A percentile compares a stretch with the other conserved stretches of the same genome.
Evolutionary conservation across 176 grass and related monocot species (phyloP).

Genomic region (Rhynchospora breviuscula): DNA sequence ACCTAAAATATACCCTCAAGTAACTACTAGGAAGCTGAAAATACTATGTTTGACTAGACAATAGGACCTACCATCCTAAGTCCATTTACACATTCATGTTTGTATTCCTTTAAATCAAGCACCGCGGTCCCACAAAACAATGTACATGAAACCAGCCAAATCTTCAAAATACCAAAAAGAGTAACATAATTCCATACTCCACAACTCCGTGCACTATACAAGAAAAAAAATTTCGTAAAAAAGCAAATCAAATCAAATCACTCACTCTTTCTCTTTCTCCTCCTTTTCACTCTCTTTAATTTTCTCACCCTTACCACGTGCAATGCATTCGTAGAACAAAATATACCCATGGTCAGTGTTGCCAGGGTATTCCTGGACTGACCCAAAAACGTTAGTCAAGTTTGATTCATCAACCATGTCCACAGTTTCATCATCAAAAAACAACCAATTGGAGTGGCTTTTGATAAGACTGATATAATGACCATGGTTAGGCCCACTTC

Average conservation of each 20-base stretch:
- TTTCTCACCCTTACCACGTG: slow-evolving; percentile 21
- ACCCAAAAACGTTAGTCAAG: slow-evolving; percentile 85
- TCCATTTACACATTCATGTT: slow-evolving; percentile 3
- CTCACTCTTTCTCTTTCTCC: background rate
- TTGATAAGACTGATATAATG: slow-evolving; percentile 96
- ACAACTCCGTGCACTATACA: too few species aligned
- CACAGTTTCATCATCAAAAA: slow-evolving; percentile 90
- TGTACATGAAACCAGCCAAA: slow-evolving; percentile 6
- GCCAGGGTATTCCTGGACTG: slow-evolving; percentile 87
- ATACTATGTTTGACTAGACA: slow-evolving; percentile 12
- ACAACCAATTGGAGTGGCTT: slow-evolving; percentile 95
- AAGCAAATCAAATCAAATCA: too few species aligned
- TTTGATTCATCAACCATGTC: slow-evolving; percentile 96
- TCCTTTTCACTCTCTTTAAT: slow-evolving; percentile 7
- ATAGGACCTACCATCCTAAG: background rate
- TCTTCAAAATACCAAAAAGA: slow-evolving; percentile 49
- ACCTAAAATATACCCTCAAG: background rate
- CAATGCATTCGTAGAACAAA: slow-evolving; percentile 89
- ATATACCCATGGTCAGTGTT: slow-evolving; percentile 99
- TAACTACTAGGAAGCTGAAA: background rate
- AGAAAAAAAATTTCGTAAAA: too few species aligned
- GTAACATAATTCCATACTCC: slow-evolving; percentile 8
- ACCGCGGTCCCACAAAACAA: background rate
- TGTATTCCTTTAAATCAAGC: background rate
- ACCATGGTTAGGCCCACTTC: slow-evolving; percentile 94